phyloP scores from a whole-genome alignment of 108 stramenopile species.

The Nannochloropsis gaditana region DNA sequence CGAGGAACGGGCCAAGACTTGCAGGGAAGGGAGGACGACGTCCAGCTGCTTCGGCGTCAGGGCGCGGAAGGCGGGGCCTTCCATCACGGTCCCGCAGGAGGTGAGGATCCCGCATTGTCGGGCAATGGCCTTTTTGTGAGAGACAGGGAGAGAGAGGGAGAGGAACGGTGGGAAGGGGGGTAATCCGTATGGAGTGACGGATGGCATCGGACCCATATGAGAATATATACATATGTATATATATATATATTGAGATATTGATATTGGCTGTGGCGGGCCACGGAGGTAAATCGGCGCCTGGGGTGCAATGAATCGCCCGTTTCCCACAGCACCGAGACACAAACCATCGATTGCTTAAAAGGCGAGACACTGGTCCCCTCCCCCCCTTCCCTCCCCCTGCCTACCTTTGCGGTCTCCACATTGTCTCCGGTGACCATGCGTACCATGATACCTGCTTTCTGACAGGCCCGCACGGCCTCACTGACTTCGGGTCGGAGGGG shows the following conservation, averaged over 20 bases:
- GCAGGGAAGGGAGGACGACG: conserved; percentile 53
- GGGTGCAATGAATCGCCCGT: neutral
- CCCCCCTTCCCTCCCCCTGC: neutral
- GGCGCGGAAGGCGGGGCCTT: conserved; percentile 56
- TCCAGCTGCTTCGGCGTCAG: conserved; percentile 47
- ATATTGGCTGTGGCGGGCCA: no score
- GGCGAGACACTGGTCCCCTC: neutral
- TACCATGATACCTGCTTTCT: conserved; percentile 67
- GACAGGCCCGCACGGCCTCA: conserved; percentile 44
- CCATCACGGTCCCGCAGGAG: conserved; percentile 43
- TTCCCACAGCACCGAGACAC: neutral
- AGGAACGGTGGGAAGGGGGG: neutral
- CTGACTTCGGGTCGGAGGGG: conserved; percentile 51
- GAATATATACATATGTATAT: neutral
- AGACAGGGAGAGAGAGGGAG: neutral
- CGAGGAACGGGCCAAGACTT: conserved; percentile 56
- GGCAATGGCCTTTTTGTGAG: conserved; percentile 64
- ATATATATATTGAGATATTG: no score
- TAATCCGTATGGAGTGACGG: neutral
- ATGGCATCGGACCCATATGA: neutral
- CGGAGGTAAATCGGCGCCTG: no score
- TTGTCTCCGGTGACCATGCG: conserved; percentile 96
- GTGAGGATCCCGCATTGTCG: conserved; percentile 59
- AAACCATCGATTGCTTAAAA: neutral
- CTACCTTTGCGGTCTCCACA: conserved; percentile 77